Evolutionary conservation across 2,329 filamentous ascomycete genomes (phyloP).

Genomic region (Graphiopsis chlorocephala): DNA sequence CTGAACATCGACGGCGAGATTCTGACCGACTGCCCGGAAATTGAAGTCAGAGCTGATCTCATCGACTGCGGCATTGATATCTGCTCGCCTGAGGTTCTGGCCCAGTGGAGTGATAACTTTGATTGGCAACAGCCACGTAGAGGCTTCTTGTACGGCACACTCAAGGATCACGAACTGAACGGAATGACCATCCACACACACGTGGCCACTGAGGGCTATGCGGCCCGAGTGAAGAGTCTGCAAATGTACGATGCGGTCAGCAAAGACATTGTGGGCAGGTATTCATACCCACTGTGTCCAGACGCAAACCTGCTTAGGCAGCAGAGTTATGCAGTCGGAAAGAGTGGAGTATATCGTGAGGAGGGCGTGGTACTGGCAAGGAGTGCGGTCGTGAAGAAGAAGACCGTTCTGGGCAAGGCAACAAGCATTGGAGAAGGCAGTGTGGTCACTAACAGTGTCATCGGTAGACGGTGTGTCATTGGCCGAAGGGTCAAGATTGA

Average conservation of each 20-base stretch:
- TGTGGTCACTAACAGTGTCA: constrained; percentile 69
- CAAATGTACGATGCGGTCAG: constrained; percentile 87
- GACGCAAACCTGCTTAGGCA: constrained; percentile 80
- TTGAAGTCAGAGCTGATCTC: constrained; percentile 81
- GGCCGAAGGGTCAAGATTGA: constrained; percentile 78
- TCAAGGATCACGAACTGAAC: constrained; percentile 96
- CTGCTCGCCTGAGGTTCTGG: constrained; percentile 91
- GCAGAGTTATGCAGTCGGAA: constrained; percentile 71
- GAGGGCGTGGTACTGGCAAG: constrained; percentile 70
- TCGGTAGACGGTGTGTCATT: constrained; percentile 82
- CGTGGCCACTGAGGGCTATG: constrained; percentile 78
- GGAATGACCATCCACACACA: constrained; percentile 95
- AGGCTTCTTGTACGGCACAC: constrained; percentile 85
- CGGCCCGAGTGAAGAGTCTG: constrained; percentile 79
- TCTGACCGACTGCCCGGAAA: constrained; percentile 68
- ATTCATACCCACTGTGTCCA: constrained; percentile 85
- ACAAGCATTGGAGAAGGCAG: constrained; percentile 72
- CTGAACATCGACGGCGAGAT: constrained; percentile 75
- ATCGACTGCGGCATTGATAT: constrained; percentile 96
- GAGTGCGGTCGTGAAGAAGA: constrained; percentile 66
- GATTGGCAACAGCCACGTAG: constrained; percentile 88
- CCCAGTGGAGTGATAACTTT: constrained; percentile 95
- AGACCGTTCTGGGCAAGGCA: constrained; percentile 72
- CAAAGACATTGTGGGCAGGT: constrained; percentile 79
- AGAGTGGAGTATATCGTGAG: constrained; percentile 73